Base-by-base conservation (phyloP, 1,139 yeast genomes). In the Pichiaceae sp. region DNA sequence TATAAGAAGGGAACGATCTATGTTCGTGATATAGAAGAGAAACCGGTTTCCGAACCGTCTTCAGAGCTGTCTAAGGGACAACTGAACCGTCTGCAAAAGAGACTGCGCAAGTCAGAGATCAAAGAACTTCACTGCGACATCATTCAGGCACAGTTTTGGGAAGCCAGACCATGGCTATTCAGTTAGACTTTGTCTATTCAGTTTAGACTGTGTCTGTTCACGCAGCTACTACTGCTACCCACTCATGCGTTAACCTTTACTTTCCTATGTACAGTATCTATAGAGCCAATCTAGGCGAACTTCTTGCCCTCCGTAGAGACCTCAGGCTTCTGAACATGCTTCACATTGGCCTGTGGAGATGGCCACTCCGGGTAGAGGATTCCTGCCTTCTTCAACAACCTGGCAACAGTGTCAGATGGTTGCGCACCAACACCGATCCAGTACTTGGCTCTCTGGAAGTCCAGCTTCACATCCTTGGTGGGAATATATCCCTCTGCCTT, bases 361-460 rank as follows among this genome's bases (percentile, higher is more conserved):
- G 84, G 80, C 94, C 94, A 84, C 44, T 70, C 72, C 38, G 75
- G 78, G 21, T 85, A 83, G 50, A 89, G 69, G 36, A 81, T 64
- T 4, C 87, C 86, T 3, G 86, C 86, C 58, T 84, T 85, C 53
- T 79, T 80, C 57, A 91, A 74, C 43, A 91, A 63, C 49, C 77
- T 77, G 4, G 78, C 72, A 11, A 89, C 95, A 4, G 93, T 68
- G 32, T 83, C 89, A 25, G 93, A 78, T 4, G 96, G 95, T 56
- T 84, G 95, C 1, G 97, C 98, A n/a, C 99, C 99, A 14, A 86
- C 95, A 53, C 96, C 96, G 32, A 91, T 65, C 99, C 99, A 91
- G 62, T 91, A 93, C 59, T 86, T 86, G n/a, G 96, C 77, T 48
- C 96, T 75, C 46, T 78, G 78, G 55, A 91, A 86, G 57, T 91